Base-by-base conservation (phyloP, 2,329 filamentous ascomycete genomes). In the Elsinoe fawcettii region DNA sequence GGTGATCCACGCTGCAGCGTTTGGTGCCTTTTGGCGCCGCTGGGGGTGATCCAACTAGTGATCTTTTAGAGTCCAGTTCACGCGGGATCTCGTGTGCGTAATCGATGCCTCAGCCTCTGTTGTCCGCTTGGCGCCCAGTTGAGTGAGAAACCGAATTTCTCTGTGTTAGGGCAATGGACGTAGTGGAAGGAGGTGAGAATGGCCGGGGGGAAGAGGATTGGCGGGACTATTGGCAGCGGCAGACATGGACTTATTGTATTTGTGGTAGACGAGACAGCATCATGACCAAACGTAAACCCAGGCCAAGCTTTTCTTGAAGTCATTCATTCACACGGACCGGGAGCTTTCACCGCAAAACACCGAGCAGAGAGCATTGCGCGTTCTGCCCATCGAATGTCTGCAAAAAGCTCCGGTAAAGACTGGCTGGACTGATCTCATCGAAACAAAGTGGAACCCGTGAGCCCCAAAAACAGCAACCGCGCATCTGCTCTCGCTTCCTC, bases 401-500 rank as follows among this genome's bases (percentile, higher is more conserved):
- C 27, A 30, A 30, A 30, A 30, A 30, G 27, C 27, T 30, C 27
- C 27, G 27, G 25, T 16, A 9, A 37, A 53, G 32, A 20, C 32
- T 53, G 49, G 49, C 32, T 53, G 49, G 49, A 37, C 49, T 53
- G 49, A 53, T 53, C 49, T 53, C 49, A 53, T 53, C 49, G 49
- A 39, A 36, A 36, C 25, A 36, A 39, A 36, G 34, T 53, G 49
- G 49, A 36, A 22, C 34, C 34, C 49, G 30, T 25, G 23, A 46
- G 49, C 16, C 49, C 49, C 34, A 53, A 53, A 53, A 39, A 53
- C 49, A 51, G 49, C 49, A 53, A 53, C 32, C 32, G 49, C 49
- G 30, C 32, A 36, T 14, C 4, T 37, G 39, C 39, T 22, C 20
- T 51, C 47, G 25, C 44, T 27, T 23, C 44, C 44, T n/a, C 44